Conservation (phyloP, 108 stramenopile genomes). For the Pseudonitzschia pungens region DNA sequence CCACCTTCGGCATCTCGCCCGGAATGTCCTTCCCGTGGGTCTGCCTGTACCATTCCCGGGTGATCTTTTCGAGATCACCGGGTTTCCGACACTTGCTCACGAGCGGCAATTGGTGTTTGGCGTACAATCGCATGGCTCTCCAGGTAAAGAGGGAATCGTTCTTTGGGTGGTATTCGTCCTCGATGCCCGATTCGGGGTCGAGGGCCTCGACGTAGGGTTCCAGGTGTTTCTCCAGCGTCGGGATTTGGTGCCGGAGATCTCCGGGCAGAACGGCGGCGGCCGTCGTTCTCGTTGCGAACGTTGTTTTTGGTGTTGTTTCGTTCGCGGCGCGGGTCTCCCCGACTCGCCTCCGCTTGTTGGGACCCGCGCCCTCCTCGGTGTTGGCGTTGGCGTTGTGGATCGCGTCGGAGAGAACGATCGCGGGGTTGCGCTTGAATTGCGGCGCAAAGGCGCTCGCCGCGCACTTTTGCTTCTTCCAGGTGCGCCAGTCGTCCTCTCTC, state of each 20-base stretch:
- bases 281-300: slow-evolving; percentile 24
- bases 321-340: too few species aligned
- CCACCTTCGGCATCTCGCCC: slow-evolving; percentile 46
- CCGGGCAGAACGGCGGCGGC: too few species aligned
- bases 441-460: slow-evolving; percentile 38
- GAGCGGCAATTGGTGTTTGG: slow-evolving; percentile 48
- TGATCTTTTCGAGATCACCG: slow-evolving; percentile 71
- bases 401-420: neutral
- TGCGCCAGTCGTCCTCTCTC: slow-evolving; percentile 62
- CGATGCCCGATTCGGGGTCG: slow-evolving; percentile 83
- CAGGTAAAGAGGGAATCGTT: slow-evolving; percentile 74
- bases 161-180: slow-evolving; percentile 81
- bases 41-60: slow-evolving; percentile 57
- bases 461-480: slow-evolving; percentile 83
- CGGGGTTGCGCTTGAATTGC: slow-evolving; percentile 9
- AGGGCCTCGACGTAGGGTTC: slow-evolving; percentile 76
- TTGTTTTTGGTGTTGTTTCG: too few species aligned
- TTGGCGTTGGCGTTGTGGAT: too few species aligned
- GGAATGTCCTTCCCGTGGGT: slow-evolving; percentile 60
- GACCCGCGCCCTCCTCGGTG: too few species aligned
- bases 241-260: slow-evolving; percentile 31
- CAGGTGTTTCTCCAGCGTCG: slow-evolving; percentile 52
- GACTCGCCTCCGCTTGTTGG: too few species aligned
- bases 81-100: slow-evolving; percentile 38
- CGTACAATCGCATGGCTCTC: slow-evolving; percentile 71